Evolutionary conservation across 2,329 filamentous ascomycete genomes (phyloP).

Genomic region (Hymenoscyphus albidus): DNA sequence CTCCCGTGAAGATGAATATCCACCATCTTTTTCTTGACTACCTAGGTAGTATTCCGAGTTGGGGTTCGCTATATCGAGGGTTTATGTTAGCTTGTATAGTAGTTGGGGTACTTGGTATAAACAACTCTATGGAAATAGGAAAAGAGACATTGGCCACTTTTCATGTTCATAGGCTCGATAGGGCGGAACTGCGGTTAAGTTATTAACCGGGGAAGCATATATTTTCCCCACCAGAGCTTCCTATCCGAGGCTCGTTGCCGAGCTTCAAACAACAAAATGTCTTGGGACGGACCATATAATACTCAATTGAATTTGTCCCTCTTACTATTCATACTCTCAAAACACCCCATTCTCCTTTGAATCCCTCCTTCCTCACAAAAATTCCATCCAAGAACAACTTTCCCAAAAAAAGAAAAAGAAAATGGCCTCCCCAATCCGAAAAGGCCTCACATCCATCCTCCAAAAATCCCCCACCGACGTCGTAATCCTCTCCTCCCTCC

Average conservation of each 20-base stretch:
- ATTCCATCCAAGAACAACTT: background rate
- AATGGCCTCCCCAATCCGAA: slow-evolving; percentile 43
- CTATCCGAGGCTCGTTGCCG: background rate
- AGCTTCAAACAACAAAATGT: background rate
- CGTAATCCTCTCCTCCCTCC: slow-evolving; percentile 85
- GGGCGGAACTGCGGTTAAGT: background rate
- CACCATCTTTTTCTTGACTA: no score
- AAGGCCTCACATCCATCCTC: slow-evolving; percentile 72
- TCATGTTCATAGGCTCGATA: no score
- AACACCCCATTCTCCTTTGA: no score
- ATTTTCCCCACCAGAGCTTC: slow-evolving; percentile 1
- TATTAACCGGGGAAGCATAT: background rate
- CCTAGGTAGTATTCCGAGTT: no score
- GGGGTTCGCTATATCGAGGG: background rate
- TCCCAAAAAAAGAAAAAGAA: slow-evolving; percentile 11
- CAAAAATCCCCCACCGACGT: slow-evolving; percentile 76
- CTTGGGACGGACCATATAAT: background rate
- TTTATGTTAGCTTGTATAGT: no score
- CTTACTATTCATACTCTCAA: background rate
- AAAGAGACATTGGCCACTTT: no score
- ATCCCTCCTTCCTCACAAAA: background rate
- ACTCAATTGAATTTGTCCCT: background rate
- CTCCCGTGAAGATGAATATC: no score
- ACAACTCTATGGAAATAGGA: no score
- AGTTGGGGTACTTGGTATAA: no score